A percentile compares a stretch with the other conserved stretches of the same genome.
Conservation (phyloP, 2,329 filamentous ascomycete genomes). For the Pseudogymnoascus destructans region DNA sequence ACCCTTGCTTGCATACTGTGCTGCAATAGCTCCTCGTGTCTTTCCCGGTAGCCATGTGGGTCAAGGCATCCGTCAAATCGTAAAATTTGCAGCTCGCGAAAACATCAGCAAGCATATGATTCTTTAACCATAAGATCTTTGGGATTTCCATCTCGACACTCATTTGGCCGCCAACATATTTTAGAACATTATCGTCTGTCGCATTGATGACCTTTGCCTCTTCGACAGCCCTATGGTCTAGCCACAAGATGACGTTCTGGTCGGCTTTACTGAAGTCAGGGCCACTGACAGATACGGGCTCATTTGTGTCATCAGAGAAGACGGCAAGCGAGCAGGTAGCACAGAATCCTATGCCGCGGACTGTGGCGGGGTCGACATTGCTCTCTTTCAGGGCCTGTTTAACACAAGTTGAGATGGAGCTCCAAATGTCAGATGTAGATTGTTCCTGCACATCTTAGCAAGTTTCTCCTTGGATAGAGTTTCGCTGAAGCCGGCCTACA, state of each 20-base stretch:
- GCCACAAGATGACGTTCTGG: conserved; percentile 92
- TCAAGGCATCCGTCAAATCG: conserved; percentile 83
- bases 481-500: conserved; percentile 32
- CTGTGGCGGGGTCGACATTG: conserved; percentile 57
- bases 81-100: conserved; percentile 96
- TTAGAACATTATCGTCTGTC: conserved; percentile 81
- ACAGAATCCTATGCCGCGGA: conserved; percentile 91
- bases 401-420: conserved; percentile 81
- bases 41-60: conserved; percentile 83
- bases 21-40: conserved; percentile 92
- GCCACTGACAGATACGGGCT: conserved; percentile 81
- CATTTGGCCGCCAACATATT: conserved; percentile 96
- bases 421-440: conserved; percentile 96
- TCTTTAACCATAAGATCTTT: conserved; percentile 97
- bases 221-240: conserved; percentile 82
- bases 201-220: conserved; percentile 91
- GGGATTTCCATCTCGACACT: conserved; percentile 99
- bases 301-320: conserved; percentile 77
- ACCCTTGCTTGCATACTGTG: conserved; percentile 94
- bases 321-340: conserved; percentile 96
- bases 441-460: conserved; percentile 55
- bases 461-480: conserved; percentile 17
- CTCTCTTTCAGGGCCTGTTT: conserved; percentile 71
- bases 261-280: conserved; percentile 78
- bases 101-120: conserved; percentile 85